Conservation (phyloP, 768 basidiomycete species). For the Mycena crocata region DNA sequence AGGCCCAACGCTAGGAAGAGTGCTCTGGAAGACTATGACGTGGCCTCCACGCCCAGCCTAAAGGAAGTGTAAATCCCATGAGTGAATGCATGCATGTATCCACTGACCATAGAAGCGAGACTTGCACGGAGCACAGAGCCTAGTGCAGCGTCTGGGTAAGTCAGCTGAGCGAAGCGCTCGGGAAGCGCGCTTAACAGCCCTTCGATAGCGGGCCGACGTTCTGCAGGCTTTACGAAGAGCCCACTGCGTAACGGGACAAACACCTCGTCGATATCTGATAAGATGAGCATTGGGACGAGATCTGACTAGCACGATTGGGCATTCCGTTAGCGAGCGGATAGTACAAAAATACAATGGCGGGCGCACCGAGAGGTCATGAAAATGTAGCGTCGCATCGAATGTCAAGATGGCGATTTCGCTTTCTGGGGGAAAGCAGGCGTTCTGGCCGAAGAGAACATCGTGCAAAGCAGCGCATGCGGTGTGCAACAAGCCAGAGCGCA, state of each 20-base stretch:
- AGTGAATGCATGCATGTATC: not conserved
- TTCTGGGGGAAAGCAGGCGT: slow-evolving; percentile 62
- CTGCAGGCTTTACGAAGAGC: slow-evolving; percentile 80
- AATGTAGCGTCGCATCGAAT: slow-evolving; percentile 84
- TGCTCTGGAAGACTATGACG: slow-evolving; percentile 75
- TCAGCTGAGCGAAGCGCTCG: slow-evolving; percentile 63
- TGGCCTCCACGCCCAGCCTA: slow-evolving; percentile 83
- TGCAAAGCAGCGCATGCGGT: slow-evolving; percentile 74
- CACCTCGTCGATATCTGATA: slow-evolving; percentile 92
- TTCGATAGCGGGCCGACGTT: slow-evolving; percentile 75
- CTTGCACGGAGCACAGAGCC: slow-evolving; percentile 82
- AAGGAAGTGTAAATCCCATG: not conserved
- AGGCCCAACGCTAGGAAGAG: slow-evolving; percentile 75
- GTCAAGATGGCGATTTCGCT: slow-evolving; percentile 84
- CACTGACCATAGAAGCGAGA: slow-evolving; percentile 76
- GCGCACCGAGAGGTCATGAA: slow-evolving; percentile 89
- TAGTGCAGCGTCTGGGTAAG: slow-evolving; percentile 70
- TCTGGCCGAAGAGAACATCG: slow-evolving; percentile 72
- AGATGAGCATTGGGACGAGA: slow-evolving; percentile 77
- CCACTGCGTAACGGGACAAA: slow-evolving; percentile 82
- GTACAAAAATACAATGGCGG: slow-evolving; percentile 22
- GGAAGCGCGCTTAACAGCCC: slow-evolving; percentile 75
- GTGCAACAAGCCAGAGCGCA: slow-evolving; percentile 75
- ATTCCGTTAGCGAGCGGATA: slow-evolving; percentile 28
- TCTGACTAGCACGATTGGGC: slow-evolving; percentile 49